phyloP scores from a whole-genome alignment of 2,329 filamentous ascomycete species.

The Pseudogymnoascus sp. region DNA sequence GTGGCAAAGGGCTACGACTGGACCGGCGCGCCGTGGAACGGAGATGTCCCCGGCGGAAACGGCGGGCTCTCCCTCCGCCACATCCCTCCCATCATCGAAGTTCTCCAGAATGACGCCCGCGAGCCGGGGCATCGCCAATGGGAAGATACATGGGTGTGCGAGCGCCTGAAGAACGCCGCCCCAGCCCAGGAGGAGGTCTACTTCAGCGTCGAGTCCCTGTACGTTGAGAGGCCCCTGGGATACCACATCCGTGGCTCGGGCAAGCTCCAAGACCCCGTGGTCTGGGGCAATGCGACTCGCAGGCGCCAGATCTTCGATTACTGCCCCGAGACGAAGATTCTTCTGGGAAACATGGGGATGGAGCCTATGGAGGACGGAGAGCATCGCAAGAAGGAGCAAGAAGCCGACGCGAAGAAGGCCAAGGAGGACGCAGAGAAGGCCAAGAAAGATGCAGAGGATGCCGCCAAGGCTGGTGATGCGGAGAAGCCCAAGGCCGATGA shows the following conservation, averaged over 20 bases:
- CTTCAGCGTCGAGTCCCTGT: constrained; percentile 34
- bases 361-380: constrained; percentile 26
- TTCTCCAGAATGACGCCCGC: constrained; percentile 41
- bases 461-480: not conserved
- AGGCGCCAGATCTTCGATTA: constrained; percentile 47
- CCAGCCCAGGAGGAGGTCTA: not conserved
- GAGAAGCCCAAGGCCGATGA: not conserved
- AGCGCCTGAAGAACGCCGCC: constrained; percentile 11
- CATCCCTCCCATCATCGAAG: constrained; percentile 44
- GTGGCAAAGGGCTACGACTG: constrained; percentile 26
- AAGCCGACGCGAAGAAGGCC: not conserved
- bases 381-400: constrained; percentile 15
- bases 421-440: not conserved
- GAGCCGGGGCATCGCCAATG: constrained; percentile 39
- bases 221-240: constrained; percentile 45
- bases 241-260: constrained; percentile 48
- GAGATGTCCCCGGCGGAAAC: constrained; percentile 37
- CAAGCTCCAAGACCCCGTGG: constrained; percentile 33
- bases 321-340: constrained; percentile 53
- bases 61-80: constrained; percentile 44
- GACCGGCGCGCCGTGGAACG: constrained; percentile 43
- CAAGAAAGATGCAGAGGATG: not conserved
- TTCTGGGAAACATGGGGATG: constrained; percentile 32
- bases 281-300: constrained; percentile 42
- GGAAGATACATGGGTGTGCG: constrained; percentile 28